Evolutionary conservation across 768 basidiomycete genomes (phyloP), one percentile per base, ranked within the genome.

Genomic region (Trametes gibbosa): DNA sequence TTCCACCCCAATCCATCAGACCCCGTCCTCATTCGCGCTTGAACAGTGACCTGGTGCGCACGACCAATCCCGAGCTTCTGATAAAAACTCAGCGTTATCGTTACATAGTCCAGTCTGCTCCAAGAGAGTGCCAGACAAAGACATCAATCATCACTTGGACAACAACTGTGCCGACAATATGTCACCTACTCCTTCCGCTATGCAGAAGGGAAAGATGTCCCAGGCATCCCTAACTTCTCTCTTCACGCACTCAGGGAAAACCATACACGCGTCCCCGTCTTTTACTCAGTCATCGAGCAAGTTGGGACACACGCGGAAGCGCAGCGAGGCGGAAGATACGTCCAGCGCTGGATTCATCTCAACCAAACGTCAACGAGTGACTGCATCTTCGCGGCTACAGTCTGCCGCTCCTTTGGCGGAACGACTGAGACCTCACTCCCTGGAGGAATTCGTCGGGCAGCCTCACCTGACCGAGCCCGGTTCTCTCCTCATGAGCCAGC

Each of bases 391-490:
- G 8, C 65, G 65, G 5, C 37, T 66, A n/a, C 62, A 74, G 32
- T 58, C 67, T 19, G 76, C 78, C 14, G 73, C 78, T 2, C 89
- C 89, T 0, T 72, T 93, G 1, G 88, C 92, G 0, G 92, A 93
- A 67, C 78, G 80, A 19, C 78, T 92, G 42, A 79, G 92, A 9
- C 92, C 92, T 2, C 77, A 74, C 13, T 70, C 70, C 4, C 73
- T 93, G 17, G 79, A 80, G 1, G 84, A 89, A 2, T 88, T 90
- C 59, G 75, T 92, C 27, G 92, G 92, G 2, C 92, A 95, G 66
- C 69, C 69, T 19, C 83, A 89, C 69, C 65, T 92, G 24, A 81
- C 81, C 3, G 82, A 80, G 0, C 74, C 77, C 0, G 76, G 80
- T n/a, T 83, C 84, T 5, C 68, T 86, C 32, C 76, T 92, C 35